Evolutionary conservation across 108 stramenopile species (phyloP).

Genomic region (Skeletonema costatum): DNA sequence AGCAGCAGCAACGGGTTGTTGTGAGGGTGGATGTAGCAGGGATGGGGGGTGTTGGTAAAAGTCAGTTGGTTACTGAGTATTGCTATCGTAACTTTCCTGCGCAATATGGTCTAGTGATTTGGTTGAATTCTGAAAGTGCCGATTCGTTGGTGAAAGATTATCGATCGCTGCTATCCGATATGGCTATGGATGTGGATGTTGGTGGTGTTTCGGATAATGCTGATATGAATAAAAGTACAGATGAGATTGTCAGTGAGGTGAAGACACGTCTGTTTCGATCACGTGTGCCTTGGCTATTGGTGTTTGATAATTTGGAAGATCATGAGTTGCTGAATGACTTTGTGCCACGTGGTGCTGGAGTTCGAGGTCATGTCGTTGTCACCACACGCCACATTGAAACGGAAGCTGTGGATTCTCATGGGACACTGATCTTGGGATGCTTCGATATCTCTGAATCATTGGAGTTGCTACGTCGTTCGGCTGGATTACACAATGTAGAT

Average conservation of each 20-base stretch:
- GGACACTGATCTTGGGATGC: constrained; percentile 51
- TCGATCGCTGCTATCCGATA: constrained; percentile 60
- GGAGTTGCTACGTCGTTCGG: constrained; percentile 46
- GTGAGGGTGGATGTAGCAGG: constrained; percentile 56
- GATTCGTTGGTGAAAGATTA: constrained; percentile 61
- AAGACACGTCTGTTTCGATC: constrained; percentile 62
- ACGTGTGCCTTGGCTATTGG: constrained; percentile 64
- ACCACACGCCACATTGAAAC: constrained; percentile 59
- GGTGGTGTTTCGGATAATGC: background rate
- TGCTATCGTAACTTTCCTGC: constrained; percentile 65
- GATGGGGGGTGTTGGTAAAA: constrained; percentile 61
- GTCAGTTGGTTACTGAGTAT: constrained; percentile 46
- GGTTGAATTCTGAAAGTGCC: constrained; percentile 63
- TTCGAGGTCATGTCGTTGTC: constrained; percentile 59
- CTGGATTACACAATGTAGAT: constrained; percentile 34
- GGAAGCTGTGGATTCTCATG: constrained; percentile 12
- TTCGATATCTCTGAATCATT: constrained; percentile 57
- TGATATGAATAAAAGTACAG: constrained; percentile 46
- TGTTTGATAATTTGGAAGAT: constrained; percentile 78
- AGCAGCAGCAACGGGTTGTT: constrained; percentile 8
- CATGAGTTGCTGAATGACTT: constrained; percentile 45
- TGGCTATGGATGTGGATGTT: constrained; percentile 32
- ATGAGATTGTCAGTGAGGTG: constrained; percentile 63
- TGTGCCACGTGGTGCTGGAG: constrained; percentile 57
- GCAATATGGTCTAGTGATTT: constrained; percentile 66